Evolutionary conservation across 306 rosid species (phyloP).

Genomic region (Quercus ilex): DNA sequence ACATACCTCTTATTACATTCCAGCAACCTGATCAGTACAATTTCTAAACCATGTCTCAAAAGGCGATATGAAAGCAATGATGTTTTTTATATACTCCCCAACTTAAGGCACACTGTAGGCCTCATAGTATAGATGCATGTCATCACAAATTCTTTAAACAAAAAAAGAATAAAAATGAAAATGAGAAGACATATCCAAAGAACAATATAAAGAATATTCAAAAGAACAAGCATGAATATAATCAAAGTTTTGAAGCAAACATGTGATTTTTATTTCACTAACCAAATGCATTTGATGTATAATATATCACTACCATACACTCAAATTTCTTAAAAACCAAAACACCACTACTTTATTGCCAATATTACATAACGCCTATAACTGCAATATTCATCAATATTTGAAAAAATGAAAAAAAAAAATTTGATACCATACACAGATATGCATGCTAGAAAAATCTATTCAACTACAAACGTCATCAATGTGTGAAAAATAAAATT

Average conservation of each 20-base stretch:
- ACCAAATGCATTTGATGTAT: not conserved
- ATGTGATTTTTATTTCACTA: not conserved
- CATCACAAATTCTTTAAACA: not conserved
- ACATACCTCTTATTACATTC: constrained; percentile 21
- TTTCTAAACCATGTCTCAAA: constrained; percentile 12
- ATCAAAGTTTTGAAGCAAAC: not conserved
- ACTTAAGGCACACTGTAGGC: not conserved
- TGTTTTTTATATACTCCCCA: not conserved
- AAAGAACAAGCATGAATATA: not conserved
- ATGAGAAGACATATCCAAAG: not conserved
- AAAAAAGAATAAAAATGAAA: not conserved
- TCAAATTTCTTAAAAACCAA: not conserved
- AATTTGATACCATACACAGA: not conserved
- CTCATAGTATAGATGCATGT: not conserved
- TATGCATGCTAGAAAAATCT: not conserved
- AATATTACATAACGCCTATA: not conserved
- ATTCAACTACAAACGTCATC: not conserved
- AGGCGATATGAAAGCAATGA: constrained; percentile 14
- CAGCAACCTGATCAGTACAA: constrained; percentile 13
- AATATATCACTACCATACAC: not conserved
- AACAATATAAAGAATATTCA: not conserved
- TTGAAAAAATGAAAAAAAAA: not conserved
- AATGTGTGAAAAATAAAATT: not conserved
- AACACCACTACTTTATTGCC: not conserved
- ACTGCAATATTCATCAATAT: not conserved